Evolutionary conservation across 73 alveolate genomes (phyloP), one percentile per base, ranked within the genome.

Genomic region (Paraurostyla sp.): DNA sequence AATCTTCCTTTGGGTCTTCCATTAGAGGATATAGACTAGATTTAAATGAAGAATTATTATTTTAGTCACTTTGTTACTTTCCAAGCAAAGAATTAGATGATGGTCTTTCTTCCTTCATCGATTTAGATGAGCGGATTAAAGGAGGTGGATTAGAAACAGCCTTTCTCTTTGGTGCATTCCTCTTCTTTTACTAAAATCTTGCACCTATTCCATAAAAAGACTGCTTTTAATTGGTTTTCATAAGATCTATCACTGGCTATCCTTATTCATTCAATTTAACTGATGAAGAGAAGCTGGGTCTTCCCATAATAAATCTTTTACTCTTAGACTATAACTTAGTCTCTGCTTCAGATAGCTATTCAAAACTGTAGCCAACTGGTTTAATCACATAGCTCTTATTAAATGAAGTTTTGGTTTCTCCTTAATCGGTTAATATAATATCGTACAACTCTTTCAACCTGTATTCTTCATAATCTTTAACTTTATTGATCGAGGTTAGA

Each of bases 391-490:
- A 46, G 54, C 48, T 75, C 75, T 75, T 75, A 29, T 75, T 48
- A 50, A 75, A 75, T 22, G 71, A 22, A 4, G 73, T 46, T 49
- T 75, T 75, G 40, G 84, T 41, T 4, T 75, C 87, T 3, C 75
- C 69, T 6, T 11, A 48, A 29, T 75, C 87, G n/a, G 75, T 75
- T 46, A 75, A 50, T 7, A 75, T 75, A 18, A 75, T 49, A 25
- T 43, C 73, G 48, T 75, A 75, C 87, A 75, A 16, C 76, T 75
- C 87, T 49, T 49, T 75, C 27, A 75, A 35, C 52, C 87, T 43
- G n/a, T 11, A 75, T 49, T 46, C 69, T 29, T 75, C 87, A 50
- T 75, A 75, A 48, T 75, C 87, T 33, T 49, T 75, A 3, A 46
- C 57, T 48, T 38, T 75, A 11, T 29, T 32, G 13, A 75, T 75